Evolutionary conservation across 2,329 filamentous ascomycete species (phyloP).

Genomic region (Trichophaea hybrida): DNA sequence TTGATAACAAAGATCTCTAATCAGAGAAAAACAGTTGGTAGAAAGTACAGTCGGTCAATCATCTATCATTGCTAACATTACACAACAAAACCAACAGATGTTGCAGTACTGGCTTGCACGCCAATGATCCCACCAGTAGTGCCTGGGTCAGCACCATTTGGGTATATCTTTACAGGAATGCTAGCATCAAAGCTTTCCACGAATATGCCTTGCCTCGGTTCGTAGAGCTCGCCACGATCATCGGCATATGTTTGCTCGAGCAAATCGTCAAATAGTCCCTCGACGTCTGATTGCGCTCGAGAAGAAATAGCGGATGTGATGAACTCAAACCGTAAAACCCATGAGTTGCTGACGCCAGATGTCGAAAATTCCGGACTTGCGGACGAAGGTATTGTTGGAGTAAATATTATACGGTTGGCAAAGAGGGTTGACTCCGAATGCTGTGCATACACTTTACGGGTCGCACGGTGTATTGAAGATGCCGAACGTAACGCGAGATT

Average conservation of each 20-base stretch:
- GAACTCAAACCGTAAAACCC: conserved; percentile 85
- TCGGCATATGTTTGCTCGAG: conserved; percentile 67
- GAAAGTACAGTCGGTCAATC: neutral
- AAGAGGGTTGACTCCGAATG: conserved; percentile 73
- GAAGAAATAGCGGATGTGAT: conserved; percentile 52
- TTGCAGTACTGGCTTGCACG: neutral
- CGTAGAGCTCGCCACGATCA: conserved; percentile 61
- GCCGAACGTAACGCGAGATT: conserved; percentile 70
- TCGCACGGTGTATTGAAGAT: conserved; percentile 73
- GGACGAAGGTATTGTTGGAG: conserved; percentile 63
- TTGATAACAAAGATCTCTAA: neutral
- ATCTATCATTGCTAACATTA: neutral
- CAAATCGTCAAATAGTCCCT: conserved; percentile 37
- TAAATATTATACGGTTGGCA: conserved; percentile 63
- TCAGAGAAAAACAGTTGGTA: neutral
- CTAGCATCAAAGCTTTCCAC: conserved; percentile 86
- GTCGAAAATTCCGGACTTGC: conserved; percentile 89
- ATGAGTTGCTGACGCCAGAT: conserved; percentile 71
- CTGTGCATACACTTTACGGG: conserved; percentile 63
- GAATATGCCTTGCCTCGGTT: conserved; percentile 60
- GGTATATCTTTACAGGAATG: conserved; percentile 68
- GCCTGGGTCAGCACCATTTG: conserved; percentile 19
- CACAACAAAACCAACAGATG: neutral
- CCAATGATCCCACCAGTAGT: neutral
- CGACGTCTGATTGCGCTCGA: conserved; percentile 29